A percentile compares a stretch with the other conserved stretches of the same genome.
These are phyloP conservation scores for Hevea brasiliensis DNA, from an alignment of 345 rosid genomes.

Conservation along the genomic window DNA sequence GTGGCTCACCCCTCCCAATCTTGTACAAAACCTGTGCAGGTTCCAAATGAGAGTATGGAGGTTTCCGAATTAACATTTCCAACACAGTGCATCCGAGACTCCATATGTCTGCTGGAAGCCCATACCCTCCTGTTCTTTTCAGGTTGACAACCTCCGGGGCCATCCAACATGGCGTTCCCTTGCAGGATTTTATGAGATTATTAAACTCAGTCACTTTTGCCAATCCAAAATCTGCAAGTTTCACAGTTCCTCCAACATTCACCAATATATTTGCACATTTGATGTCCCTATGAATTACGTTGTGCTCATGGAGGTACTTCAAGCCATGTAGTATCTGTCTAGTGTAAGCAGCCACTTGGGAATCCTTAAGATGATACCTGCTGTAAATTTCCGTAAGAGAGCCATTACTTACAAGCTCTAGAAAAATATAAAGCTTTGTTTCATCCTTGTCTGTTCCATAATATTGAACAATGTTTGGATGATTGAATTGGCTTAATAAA, in stretches of 20 bases:
- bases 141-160: constrained; percentile 28
- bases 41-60: constrained; percentile 52
- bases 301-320: background rate
- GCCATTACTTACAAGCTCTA: background rate
- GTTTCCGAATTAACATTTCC: constrained; percentile 63
- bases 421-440: background rate
- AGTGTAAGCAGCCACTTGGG: background rate
- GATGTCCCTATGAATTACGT: background rate
- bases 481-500: background rate
- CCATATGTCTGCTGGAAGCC: constrained; percentile 74
- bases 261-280: background rate
- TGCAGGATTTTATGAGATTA: background rate
- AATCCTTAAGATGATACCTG: background rate
- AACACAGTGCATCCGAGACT: constrained; percentile 83
- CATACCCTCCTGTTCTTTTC: constrained; percentile 53
- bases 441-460: background rate
- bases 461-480: no score
- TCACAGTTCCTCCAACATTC: background rate
- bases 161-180: background rate
- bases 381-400: background rate
- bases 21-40: constrained; percentile 1
- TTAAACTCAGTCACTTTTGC: background rate
- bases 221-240: background rate
- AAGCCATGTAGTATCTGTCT: background rate
- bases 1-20: constrained; percentile 17